Evolutionary conservation across 2,329 filamentous ascomycete species (phyloP).

Genomic region (Exophiala aquamarina): DNA sequence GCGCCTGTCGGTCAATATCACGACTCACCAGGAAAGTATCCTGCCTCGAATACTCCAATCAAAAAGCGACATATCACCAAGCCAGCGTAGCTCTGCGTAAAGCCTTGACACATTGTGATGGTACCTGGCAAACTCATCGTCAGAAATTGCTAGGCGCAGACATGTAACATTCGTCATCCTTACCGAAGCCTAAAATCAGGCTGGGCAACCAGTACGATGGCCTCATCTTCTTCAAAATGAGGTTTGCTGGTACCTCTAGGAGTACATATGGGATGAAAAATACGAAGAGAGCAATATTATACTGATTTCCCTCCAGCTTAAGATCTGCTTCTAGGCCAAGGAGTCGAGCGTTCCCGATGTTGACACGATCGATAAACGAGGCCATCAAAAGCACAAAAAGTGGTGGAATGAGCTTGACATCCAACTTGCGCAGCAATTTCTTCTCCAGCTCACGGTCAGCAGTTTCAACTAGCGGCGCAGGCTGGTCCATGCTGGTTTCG

Average conservation of each 20-base stretch:
- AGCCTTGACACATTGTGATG: constrained; percentile 39
- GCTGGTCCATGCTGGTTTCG: too few species aligned
- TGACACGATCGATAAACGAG: background rate
- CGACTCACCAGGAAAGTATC: constrained; percentile 36
- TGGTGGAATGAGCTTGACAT: constrained; percentile 48
- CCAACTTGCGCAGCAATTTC: constrained; percentile 22
- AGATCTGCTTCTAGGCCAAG: constrained; percentile 45
- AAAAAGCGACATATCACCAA: constrained; percentile 33
- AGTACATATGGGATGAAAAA: constrained; percentile 28
- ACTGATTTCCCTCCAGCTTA: constrained; percentile 44
- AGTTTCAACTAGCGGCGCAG: too few species aligned
- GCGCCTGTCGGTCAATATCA: too few species aligned
- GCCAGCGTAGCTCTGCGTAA: constrained; percentile 31
- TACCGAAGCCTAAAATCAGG: constrained; percentile 10
- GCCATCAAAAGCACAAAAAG: constrained; percentile 26
- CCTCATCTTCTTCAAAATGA: constrained; percentile 39
- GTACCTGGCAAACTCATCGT: too few species aligned
- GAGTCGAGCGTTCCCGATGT: too few species aligned
- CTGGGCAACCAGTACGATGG: constrained; percentile 8
- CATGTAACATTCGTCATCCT: too few species aligned
- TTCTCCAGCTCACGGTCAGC: too few species aligned
- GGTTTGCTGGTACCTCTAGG: constrained; percentile 45
- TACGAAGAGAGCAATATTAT: constrained; percentile 26
- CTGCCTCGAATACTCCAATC: constrained; percentile 34
- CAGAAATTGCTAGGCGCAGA: too few species aligned